Conservation (phyloP, 176 grass and related monocot species). For the Chrysopogon serrulatus region DNA sequence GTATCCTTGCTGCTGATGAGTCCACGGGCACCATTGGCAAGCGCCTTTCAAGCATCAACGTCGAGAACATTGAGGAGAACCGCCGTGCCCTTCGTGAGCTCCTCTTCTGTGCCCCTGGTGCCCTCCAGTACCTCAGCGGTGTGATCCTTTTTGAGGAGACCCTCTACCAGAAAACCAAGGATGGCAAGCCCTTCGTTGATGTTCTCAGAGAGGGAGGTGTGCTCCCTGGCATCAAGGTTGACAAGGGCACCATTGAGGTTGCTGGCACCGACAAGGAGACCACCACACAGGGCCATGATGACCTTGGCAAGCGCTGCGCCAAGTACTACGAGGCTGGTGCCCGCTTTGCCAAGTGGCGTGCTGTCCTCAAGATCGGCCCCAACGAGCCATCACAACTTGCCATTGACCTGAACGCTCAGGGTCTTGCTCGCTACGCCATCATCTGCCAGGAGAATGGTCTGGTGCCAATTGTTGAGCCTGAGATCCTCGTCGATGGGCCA, state of each 20-base stretch:
- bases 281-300: slow-evolving; percentile 82
- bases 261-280: slow-evolving; percentile 71
- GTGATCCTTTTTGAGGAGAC: slow-evolving; percentile 91
- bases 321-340: slow-evolving; percentile 85
- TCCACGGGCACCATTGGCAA: slow-evolving; percentile 87
- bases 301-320: slow-evolving; percentile 78
- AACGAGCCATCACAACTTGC: slow-evolving; percentile 70
- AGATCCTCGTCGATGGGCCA: slow-evolving; percentile 71
- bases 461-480: slow-evolving; percentile 85
- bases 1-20: slow-evolving; percentile 79
- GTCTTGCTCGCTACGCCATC: slow-evolving; percentile 76
- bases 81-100: slow-evolving; percentile 72
- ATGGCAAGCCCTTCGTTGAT: slow-evolving; percentile 70
- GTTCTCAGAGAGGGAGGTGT: slow-evolving; percentile 62
- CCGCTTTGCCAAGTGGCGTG: slow-evolving; percentile 92
- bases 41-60: slow-evolving; percentile 75
- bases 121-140: slow-evolving; percentile 65
- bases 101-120: slow-evolving; percentile 69
- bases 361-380: slow-evolving; percentile 70
- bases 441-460: slow-evolving; percentile 89
- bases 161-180: slow-evolving; percentile 86
- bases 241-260: slow-evolving; percentile 70
- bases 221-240: slow-evolving; percentile 76
- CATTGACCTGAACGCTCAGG: slow-evolving; percentile 78
- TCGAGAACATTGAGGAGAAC: slow-evolving; percentile 82